Base-by-base conservation (phyloP, 495 filamentous ascomycete species). In the Aspergillus haitiensis region DNA sequence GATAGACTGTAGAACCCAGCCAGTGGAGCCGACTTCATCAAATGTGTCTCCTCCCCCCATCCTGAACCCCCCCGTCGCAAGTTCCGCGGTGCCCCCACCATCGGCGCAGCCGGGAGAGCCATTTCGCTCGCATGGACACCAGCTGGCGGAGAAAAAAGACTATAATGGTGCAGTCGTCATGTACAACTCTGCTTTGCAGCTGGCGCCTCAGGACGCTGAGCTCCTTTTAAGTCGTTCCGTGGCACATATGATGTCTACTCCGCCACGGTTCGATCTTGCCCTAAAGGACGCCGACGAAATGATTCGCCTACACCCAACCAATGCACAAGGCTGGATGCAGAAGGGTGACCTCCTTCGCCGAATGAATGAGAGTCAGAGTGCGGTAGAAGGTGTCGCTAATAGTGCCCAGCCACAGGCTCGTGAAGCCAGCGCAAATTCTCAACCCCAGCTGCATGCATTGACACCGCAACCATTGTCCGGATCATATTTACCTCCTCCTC, bases 161-260 rank as follows among this genome's bases (percentile, higher is more conserved):
- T 46, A 46, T 18, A 46, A 46, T 46, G 8, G 42, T 8, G 42
- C 42, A n/a, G 42, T 46, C 3, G 42, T 46, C 42, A 46, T 46
- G 42, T 46, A 46, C 42, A 46, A 46, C 42, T 46, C 42, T n/a
- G 42, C 42, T 7, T 18, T 46, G 42, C 42, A 46, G 42, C 13
- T 46, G n/a, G 42, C 42, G 1, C 42, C 42, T 7, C 42, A 46
- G 7, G 42, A 46, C 8, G 21, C 42, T 7, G 42, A 46, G 7
- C 42, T 46, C 42, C 42, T 46, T n/a, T 18, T 46, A n/a, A 46
- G 42, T 18, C 42, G 42, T 18, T 46, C 42, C 7, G n/a, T 46
- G n/a, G 42, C 42, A n/a, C 42, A 46, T 46, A 46, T 46, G 42
- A 46, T 46, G 42, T 46, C 42, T n/a, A 18, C 42, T 7, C 42